Percentiles rank a stretch among this genome's conserved stretches.
phyloP scores from a whole-genome alignment of 306 rosid genomes.

The Heteromeles arbutifolia region DNA sequence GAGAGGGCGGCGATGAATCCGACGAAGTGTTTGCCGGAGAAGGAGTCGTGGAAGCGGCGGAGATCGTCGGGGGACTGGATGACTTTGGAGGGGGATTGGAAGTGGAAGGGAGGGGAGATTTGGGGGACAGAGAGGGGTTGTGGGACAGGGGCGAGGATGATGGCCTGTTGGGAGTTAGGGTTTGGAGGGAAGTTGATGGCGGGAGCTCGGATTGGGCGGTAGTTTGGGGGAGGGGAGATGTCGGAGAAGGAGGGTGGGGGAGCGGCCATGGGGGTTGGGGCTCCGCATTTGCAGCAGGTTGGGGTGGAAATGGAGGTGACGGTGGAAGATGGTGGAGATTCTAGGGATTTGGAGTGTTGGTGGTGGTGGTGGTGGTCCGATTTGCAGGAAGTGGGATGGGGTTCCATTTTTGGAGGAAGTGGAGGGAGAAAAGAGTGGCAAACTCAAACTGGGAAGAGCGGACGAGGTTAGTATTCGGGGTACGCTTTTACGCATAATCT shows the following conservation, averaged over 20 bases:
- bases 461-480: too few relatives aligned
- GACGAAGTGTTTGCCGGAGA: conserved; percentile 57
- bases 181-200: conserved; percentile 71
- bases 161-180: conserved; percentile 49
- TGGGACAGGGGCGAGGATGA: conserved; percentile 83
- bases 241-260: conserved; percentile 53
- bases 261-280: conserved; percentile 46
- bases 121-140: conserved; percentile 58
- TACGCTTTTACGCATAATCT: too few relatives aligned
- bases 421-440: neutral
- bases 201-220: conserved; percentile 90
- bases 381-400: neutral
- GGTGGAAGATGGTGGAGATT: neutral
- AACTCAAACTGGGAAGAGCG: neutral
- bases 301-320: conserved; percentile 11
- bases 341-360: conserved; percentile 18
- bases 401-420: neutral
- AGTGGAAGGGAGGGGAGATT: conserved; percentile 39
- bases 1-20: conserved; percentile 89
- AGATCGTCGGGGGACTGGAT: conserved; percentile 72
- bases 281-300: conserved; percentile 79
- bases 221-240: conserved; percentile 63
- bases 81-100: conserved; percentile 54
- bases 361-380: conserved; percentile 25
- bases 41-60: conserved; percentile 56